These are phyloP conservation scores for Astrephomene gubernaculifera DNA, from an alignment of 139 green algal genomes.

Conservation along the genomic window DNA sequence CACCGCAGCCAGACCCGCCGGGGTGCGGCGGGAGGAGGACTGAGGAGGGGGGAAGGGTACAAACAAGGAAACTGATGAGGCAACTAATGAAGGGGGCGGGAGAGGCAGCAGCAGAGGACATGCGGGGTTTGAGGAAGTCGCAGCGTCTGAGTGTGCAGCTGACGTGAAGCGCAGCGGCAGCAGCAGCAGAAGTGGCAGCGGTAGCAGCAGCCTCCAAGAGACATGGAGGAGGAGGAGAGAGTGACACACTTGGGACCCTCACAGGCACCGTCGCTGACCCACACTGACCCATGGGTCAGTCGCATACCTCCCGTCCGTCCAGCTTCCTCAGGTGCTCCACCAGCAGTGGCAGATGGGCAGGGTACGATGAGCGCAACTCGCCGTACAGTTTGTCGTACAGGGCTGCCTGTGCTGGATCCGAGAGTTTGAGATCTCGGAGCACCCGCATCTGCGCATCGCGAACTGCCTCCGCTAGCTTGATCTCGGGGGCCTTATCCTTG, in stretches of 20 bases:
- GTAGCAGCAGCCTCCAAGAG: not conserved
- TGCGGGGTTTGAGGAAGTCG: too few species aligned
- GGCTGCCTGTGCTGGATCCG: slow-evolving; percentile 16
- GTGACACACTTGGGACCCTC: not conserved
- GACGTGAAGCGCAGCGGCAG: not conserved
- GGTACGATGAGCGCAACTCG: slow-evolving; percentile 61
- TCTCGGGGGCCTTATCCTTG: slow-evolving; percentile 4
- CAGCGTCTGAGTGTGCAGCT: too few species aligned
- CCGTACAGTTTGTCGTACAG: slow-evolving; percentile 49
- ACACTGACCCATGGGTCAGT: not conserved
- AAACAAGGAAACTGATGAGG: too few species aligned
- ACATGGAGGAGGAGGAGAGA: not conserved
- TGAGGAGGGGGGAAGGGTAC: not conserved
- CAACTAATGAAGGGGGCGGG: too few species aligned
- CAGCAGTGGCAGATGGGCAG: slow-evolving; percentile 79
- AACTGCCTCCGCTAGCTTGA: slow-evolving; percentile 68
- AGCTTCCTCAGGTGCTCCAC: slow-evolving; percentile 70
- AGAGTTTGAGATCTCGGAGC: slow-evolving; percentile 49
- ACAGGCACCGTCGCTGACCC: not conserved
- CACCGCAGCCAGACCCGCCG: slow-evolving; percentile 24
- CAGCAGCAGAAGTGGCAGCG: not conserved
- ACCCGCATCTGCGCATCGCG: slow-evolving; percentile 80
- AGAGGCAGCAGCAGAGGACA: too few species aligned
- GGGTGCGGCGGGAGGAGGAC: not conserved
- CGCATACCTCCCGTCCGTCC: slow-evolving; percentile 26